These are phyloP conservation scores for Ceratocystis huliohia DNA, from an alignment of 2,329 filamentous ascomycete genomes.

Conservation along the genomic window DNA sequence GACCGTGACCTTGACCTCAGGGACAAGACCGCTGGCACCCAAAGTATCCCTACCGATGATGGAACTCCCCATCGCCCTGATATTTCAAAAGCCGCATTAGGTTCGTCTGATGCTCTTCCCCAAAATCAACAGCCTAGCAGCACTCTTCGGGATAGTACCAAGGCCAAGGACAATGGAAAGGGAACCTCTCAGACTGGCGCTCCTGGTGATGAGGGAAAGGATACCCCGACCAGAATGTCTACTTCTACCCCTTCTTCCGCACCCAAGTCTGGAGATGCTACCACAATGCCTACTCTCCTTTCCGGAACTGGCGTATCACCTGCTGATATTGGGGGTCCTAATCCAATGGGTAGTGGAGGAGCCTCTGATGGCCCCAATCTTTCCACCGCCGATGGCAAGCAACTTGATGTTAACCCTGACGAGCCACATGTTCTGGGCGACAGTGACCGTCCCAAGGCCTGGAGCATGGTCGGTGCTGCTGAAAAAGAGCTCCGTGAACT, in stretches of 20 bases:
- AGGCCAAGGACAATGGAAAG: neutral
- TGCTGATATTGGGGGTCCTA: neutral
- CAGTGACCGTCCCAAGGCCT: conserved; percentile 13
- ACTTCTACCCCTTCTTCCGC: neutral
- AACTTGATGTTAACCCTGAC: conserved; percentile 16
- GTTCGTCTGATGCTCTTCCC: neutral
- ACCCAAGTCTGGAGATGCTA: neutral
- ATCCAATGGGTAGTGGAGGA: neutral
- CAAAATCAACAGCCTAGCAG: neutral
- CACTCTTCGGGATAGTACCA: neutral
- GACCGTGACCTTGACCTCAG: neutral
- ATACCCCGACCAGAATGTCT: neutral
- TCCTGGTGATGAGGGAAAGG: neutral
- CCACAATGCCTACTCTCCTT: conserved; percentile 1
- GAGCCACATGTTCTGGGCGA: conserved; percentile 17
- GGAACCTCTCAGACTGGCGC: neutral
- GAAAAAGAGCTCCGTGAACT: conserved; percentile 41
- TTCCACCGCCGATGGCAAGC: neutral
- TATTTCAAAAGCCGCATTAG: neutral
- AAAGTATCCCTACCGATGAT: neutral
- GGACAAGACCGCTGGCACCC: neutral
- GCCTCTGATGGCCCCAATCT: conserved; percentile 1
- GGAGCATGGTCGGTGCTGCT: conserved; percentile 40
- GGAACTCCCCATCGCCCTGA: neutral
- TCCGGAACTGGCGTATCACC: neutral